phyloP scores from a whole-genome alignment of 768 basidiomycete species.

The Peribolospora kevripleyi region DNA sequence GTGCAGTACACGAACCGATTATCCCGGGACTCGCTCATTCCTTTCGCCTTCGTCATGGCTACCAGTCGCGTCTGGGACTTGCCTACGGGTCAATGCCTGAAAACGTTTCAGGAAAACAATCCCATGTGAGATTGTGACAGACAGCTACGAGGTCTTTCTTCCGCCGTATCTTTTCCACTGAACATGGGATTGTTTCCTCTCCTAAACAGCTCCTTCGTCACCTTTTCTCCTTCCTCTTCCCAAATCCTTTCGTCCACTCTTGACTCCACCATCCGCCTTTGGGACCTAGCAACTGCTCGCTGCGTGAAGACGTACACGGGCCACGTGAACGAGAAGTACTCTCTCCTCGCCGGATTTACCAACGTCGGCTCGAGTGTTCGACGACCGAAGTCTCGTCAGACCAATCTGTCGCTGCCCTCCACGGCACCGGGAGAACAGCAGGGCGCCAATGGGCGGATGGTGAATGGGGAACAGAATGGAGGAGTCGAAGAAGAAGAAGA shows the following conservation, averaged over 20 bases:
- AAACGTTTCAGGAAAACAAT: constrained; percentile 73
- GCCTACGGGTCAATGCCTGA: constrained; percentile 88
- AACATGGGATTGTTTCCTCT: constrained; percentile 3
- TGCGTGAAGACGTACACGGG: constrained; percentile 83
- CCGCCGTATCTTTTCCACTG: background rate
- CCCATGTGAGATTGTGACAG: constrained; percentile 58
- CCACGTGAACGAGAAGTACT: constrained; percentile 65
- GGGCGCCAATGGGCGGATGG: too few species aligned
- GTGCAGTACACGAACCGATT: background rate
- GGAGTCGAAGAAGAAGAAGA: too few species aligned
- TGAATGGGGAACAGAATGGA: too few species aligned
- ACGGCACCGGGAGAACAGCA: too few species aligned
- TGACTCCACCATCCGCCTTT: constrained; percentile 78
- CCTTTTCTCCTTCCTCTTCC: constrained; percentile 75
- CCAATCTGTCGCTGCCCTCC: too few species aligned
- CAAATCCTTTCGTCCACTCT: constrained; percentile 78
- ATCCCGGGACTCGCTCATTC: background rate
- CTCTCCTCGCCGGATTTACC: constrained; percentile 29
- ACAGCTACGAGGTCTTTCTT: background rate
- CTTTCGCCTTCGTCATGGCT: constrained; percentile 1
- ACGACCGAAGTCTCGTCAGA: background rate
- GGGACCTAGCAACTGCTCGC: constrained; percentile 76
- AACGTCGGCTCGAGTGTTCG: background rate
- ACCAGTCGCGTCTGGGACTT: constrained; percentile 89
- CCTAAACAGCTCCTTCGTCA: constrained; percentile 45